phyloP scores from a whole-genome alignment of 768 basidiomycete species.

The Chiua virens region DNA sequence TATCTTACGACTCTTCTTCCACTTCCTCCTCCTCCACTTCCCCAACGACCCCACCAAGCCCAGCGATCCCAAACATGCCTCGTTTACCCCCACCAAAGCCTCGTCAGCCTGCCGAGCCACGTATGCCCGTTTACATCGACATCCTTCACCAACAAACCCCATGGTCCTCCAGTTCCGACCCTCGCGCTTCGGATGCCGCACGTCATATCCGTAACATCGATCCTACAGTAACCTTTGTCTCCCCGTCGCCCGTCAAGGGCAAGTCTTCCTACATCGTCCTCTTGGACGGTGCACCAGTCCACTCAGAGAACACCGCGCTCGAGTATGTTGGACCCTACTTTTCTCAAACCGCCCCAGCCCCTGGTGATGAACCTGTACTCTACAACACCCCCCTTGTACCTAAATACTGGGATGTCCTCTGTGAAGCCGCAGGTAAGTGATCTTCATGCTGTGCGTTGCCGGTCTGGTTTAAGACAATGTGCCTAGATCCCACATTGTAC shows the following conservation, averaged over 20 bases:
- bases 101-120: slow-evolving; percentile 23
- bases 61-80: slow-evolving; percentile 21
- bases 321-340: slow-evolving; percentile 37
- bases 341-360: slow-evolving; percentile 23
- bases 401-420: slow-evolving; percentile 62
- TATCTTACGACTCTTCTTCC: slow-evolving; percentile 29
- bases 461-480: neutral
- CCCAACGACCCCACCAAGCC: slow-evolving; percentile 13
- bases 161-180: slow-evolving; percentile 8
- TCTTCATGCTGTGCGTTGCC: neutral
- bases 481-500: slow-evolving; percentile 62
- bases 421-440: slow-evolving; percentile 50
- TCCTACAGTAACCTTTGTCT: slow-evolving; percentile 64
- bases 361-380: slow-evolving; percentile 37
- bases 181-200: slow-evolving; percentile 31
- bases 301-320: slow-evolving; percentile 47
- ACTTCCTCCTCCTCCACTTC: slow-evolving; percentile 19
- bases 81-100: slow-evolving; percentile 20
- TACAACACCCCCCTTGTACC: slow-evolving; percentile 66
- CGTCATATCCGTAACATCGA: slow-evolving; percentile 61
- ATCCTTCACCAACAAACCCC: slow-evolving; percentile 24
- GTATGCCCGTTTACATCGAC: slow-evolving; percentile 35
- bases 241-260: slow-evolving; percentile 47
- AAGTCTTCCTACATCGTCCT: slow-evolving; percentile 58
- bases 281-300: slow-evolving; percentile 46